Evolutionary conservation across 2,329 filamentous ascomycete species (phyloP).

Genomic region (Amphichorda felina): DNA sequence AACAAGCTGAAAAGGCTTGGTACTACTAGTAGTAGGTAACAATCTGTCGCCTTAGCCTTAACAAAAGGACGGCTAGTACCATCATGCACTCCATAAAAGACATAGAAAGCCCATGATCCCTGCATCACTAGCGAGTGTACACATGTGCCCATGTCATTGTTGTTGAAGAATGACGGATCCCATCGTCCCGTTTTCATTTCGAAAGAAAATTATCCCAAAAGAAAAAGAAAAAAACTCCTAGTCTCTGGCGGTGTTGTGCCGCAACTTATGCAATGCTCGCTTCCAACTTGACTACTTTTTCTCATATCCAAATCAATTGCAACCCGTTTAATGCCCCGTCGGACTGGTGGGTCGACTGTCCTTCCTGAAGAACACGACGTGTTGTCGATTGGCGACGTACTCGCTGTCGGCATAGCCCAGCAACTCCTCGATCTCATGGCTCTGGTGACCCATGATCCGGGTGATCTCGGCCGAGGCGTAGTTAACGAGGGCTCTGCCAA

Average conservation of each 20-base stretch:
- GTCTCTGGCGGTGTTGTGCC: background rate
- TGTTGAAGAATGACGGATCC: background rate
- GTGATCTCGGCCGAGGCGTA: conserved; percentile 79
- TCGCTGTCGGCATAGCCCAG: conserved; percentile 91
- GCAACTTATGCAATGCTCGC: background rate
- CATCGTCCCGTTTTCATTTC: background rate
- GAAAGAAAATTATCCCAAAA: background rate
- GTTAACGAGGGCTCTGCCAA: conserved; percentile 83
- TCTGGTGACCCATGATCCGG: conserved; percentile 74
- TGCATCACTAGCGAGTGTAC: too few species aligned
- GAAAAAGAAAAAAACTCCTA: conserved; percentile 1
- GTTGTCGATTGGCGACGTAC: conserved; percentile 82
- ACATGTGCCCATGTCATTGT: background rate
- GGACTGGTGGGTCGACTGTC: conserved; percentile 43
- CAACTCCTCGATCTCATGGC: conserved; percentile 65
- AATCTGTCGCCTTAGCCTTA: too few species aligned
- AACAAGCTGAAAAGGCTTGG: too few species aligned
- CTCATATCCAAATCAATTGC: background rate
- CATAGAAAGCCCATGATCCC: too few species aligned
- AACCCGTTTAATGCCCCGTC: too few species aligned
- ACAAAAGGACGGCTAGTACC: too few species aligned
- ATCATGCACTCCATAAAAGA: too few species aligned
- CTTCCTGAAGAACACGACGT: conserved; percentile 61
- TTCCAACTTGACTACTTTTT: background rate
- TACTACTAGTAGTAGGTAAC: background rate